Evolutionary conservation across 371 early-diverging fungal species (phyloP).

Genomic region (Mucor indicus): DNA sequence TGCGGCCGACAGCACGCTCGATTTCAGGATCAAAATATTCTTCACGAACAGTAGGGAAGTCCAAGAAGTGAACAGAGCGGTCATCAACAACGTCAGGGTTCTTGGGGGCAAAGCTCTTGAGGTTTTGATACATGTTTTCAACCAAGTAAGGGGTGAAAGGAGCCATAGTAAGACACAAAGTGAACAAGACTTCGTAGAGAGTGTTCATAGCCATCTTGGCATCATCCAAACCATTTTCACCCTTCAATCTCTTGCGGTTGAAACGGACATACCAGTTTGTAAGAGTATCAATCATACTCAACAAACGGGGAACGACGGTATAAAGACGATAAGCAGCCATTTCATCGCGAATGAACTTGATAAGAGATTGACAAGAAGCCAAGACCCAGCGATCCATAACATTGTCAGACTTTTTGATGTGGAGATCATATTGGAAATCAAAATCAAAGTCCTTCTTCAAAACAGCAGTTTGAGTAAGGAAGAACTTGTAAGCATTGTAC

Average conservation of each 20-base stretch:
- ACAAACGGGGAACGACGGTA: constrained; percentile 91
- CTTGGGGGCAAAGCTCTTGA: constrained; percentile 73
- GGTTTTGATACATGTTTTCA: constrained; percentile 97
- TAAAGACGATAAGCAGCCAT: constrained; percentile 97
- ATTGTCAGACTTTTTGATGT: constrained; percentile 73
- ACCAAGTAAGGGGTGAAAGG: constrained; percentile 99
- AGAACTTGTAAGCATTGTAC: constrained; percentile 99
- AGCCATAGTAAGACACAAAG: constrained; percentile 93
- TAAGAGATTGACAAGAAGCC: constrained; percentile 91
- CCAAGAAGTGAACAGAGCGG: constrained; percentile 89
- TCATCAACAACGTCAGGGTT: constrained; percentile 68
- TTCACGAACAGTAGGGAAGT: constrained; percentile 89
- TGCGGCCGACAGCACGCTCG: constrained; percentile 90
- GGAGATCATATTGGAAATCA: constrained; percentile 75
- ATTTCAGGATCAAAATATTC: constrained; percentile 96
- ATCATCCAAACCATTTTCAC: constrained; percentile 88
- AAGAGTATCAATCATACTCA: constrained; percentile 92
- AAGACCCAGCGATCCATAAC: constrained; percentile 99
- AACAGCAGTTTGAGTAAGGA: constrained; percentile 85
- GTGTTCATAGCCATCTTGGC: constrained; percentile 85
- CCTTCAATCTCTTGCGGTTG: constrained; percentile 97
- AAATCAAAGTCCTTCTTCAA: constrained; percentile 84
- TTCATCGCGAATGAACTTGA: constrained; percentile 86
- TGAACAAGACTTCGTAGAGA: constrained; percentile 92
- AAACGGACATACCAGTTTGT: constrained; percentile 99